Evolutionary conservation across 139 green algal species (phyloP).

Genomic region (Nannochloris sp.): DNA sequence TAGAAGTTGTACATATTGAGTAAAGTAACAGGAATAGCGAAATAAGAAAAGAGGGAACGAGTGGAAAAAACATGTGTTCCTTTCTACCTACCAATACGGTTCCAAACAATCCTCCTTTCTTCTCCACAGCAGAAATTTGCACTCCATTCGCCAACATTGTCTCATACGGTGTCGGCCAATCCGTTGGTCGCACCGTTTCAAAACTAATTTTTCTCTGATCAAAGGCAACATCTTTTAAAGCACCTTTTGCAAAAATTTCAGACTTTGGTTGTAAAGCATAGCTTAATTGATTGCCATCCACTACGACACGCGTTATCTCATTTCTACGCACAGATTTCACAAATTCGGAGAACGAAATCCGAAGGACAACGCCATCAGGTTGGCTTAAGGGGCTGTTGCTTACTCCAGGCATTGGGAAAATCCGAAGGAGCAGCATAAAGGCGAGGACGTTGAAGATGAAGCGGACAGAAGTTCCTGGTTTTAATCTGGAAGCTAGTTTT

Average conservation of each 20-base stretch:
- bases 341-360: conserved; percentile 76
- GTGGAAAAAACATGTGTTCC: not conserved
- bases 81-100: conserved; percentile 41
- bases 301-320: conserved; percentile 55
- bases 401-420: conserved; percentile 42
- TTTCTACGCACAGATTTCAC: conserved; percentile 52
- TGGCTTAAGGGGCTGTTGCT: too few relatives aligned
- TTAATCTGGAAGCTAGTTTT: not conserved
- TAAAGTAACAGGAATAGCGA: not conserved
- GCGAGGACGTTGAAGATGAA: conserved; percentile 42
- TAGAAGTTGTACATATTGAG: not conserved
- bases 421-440: conserved; percentile 50
- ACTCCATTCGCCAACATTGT: conserved; percentile 48
- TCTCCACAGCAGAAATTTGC: conserved; percentile 62
- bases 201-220: conserved; percentile 41
- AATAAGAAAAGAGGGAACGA: too few relatives aligned
- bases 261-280: conserved; percentile 36
- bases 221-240: not conserved
- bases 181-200: conserved; percentile 59
- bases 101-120: conserved; percentile 35
- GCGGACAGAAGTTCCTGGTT: conserved; percentile 18
- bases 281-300: conserved; percentile 63
- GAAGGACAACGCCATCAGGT: too few relatives aligned
- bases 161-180: conserved; percentile 74
- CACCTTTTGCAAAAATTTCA: not conserved